These are phyloP conservation scores for Chytriomyces sp. DNA, from an alignment of 192 early-diverging fungal species.

Conservation along the genomic window DNA sequence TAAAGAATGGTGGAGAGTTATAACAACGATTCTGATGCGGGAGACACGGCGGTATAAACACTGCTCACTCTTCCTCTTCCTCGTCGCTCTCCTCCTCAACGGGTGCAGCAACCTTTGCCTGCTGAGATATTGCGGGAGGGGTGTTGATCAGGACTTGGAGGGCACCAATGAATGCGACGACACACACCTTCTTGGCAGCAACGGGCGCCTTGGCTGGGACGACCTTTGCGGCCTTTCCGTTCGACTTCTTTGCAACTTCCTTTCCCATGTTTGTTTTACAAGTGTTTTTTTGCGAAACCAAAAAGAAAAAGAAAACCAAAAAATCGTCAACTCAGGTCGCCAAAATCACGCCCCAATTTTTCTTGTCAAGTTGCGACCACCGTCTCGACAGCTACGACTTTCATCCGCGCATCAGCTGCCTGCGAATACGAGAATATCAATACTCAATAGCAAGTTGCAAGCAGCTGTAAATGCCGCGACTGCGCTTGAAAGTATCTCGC, in stretches of 20 bases:
- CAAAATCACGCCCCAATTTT: no score
- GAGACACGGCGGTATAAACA: background rate
- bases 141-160: no score
- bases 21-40: background rate
- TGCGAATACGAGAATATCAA: background rate
- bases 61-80: background rate
- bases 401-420: constrained; percentile 24
- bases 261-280: background rate
- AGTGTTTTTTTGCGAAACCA: no score
- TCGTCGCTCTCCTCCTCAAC: constrained; percentile 14
- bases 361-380: background rate
- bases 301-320: background rate
- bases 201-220: background rate
- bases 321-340: no score
- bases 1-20: background rate
- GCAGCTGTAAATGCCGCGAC: background rate
- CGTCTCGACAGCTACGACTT: background rate
- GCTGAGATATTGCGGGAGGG: no score
- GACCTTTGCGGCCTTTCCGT: background rate
- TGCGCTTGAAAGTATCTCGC: background rate
- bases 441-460: background rate
- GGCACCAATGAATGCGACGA: background rate
- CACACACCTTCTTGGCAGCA: constrained; percentile 14
- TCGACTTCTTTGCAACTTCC: constrained; percentile 11
- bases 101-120: no score